These are phyloP conservation scores for Pseudocercospora pini-densiflorae DNA, from an alignment of 2,329 filamentous ascomycete species.

Conservation along the genomic window DNA sequence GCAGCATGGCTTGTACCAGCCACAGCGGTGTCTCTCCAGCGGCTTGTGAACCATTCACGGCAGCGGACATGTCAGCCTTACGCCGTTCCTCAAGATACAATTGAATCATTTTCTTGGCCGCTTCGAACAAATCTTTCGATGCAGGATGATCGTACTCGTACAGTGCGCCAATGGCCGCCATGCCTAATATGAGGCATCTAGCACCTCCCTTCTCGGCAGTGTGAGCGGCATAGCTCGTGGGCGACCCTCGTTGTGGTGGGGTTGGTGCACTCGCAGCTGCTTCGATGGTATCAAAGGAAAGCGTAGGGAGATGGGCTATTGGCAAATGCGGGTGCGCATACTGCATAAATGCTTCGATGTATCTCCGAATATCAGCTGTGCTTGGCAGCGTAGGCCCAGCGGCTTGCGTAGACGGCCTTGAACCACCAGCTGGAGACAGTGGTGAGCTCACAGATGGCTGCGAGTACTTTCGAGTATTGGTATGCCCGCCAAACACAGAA, in stretches of 20 bases:
- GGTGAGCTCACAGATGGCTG: conserved; percentile 62
- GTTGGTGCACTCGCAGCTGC: conserved; percentile 61
- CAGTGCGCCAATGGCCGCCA: conserved; percentile 83
- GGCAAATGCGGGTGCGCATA: conserved; percentile 94
- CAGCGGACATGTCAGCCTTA: conserved; percentile 76
- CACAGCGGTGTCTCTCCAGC: conserved; percentile 73
- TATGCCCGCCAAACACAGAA: conserved; percentile 54
- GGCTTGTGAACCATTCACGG: conserved; percentile 52
- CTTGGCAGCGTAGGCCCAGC: conserved; percentile 67
- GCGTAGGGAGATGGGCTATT: conserved; percentile 89
- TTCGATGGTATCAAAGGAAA: conserved; percentile 83
- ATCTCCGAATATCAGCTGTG: conserved; percentile 85
- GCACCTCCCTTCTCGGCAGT: conserved; percentile 71
- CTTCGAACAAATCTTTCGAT: conserved; percentile 86
- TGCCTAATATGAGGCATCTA: conserved; percentile 83
- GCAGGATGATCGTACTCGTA: conserved; percentile 83
- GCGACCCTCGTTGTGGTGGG: conserved; percentile 37
- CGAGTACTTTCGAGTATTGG: conserved; percentile 60
- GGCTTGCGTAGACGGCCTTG: conserved; percentile 36
- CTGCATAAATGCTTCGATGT: conserved; percentile 84
- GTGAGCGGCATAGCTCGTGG: conserved; percentile 57
- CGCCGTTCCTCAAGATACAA: conserved; percentile 89
- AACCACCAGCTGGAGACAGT: conserved; percentile 45
- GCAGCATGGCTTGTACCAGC: conserved; percentile 94
- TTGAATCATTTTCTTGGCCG: conserved; percentile 94